Conservation (phyloP, 2,329 filamentous ascomycete species). For the Aspergillus fischeri region DNA sequence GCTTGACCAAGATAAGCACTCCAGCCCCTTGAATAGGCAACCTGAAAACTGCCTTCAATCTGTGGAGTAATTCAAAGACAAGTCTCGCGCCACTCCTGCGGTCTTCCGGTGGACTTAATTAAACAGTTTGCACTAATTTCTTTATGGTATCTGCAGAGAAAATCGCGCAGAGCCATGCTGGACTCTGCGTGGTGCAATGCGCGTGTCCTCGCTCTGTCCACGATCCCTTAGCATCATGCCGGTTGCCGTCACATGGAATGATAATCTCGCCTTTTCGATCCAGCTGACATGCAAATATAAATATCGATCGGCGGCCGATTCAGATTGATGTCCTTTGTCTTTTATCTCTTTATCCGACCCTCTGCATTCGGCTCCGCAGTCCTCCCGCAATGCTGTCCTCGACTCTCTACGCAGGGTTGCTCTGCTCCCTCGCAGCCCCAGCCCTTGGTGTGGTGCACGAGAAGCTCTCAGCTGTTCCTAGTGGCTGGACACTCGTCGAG, state of each 20-base stretch:
- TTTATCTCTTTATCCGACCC: not conserved
- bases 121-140: not conserved
- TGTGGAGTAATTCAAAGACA: not conserved
- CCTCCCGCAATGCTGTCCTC: not conserved
- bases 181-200: not conserved
- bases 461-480: conserved; percentile 15
- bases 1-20: not conserved
- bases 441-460: conserved; percentile 18
- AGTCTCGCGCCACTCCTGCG: not conserved
- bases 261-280: not conserved
- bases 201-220: not conserved
- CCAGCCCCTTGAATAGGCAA: not conserved
- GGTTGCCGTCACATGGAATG: not conserved
- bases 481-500: conserved; percentile 14
- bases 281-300: not conserved
- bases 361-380: not conserved
- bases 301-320: not conserved
- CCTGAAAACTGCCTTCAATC: not conserved
- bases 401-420: conserved; percentile 14
- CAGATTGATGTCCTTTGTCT: not conserved
- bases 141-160: not conserved
- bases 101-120: not conserved
- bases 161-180: not conserved
- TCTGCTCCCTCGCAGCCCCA: conserved; percentile 18
- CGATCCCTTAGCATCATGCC: not conserved